phyloP scores from a whole-genome alignment of 768 basidiomycete genomes.

The Suillus hirtellus region DNA sequence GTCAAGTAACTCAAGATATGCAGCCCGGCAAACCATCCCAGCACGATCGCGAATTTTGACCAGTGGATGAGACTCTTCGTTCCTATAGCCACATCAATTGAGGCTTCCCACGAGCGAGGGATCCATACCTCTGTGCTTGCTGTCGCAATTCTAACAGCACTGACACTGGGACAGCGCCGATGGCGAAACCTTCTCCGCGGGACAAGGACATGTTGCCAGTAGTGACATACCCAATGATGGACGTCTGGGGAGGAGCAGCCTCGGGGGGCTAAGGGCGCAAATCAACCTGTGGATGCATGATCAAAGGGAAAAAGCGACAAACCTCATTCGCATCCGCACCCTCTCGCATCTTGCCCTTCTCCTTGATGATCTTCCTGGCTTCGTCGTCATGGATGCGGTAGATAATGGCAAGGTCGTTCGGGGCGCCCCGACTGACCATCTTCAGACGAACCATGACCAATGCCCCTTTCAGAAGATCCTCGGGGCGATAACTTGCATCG shows the following conservation, averaged over 20 bases:
- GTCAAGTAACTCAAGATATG: constrained; percentile 42
- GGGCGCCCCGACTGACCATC: constrained; percentile 67
- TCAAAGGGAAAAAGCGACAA: constrained; percentile 19
- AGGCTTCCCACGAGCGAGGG: not conserved
- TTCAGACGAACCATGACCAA: constrained; percentile 66
- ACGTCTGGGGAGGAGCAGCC: constrained; percentile 38
- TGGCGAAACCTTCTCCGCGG: constrained; percentile 73
- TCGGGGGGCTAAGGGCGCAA: constrained; percentile 44
- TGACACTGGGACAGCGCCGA: constrained; percentile 69
- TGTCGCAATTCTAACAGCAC: constrained; percentile 51
- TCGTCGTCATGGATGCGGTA: constrained; percentile 63
- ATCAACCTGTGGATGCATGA: constrained; percentile 2
- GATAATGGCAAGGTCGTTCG: constrained; percentile 72
- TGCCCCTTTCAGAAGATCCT: constrained; percentile 56
- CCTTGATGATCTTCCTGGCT: constrained; percentile 46
- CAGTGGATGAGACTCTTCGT: constrained; percentile 36
- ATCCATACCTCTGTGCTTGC: constrained; percentile 44
- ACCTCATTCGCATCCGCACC: constrained; percentile 31
- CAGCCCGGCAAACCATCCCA: constrained; percentile 53
- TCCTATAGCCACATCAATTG: constrained; percentile 16
- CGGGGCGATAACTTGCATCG: constrained; percentile 32
- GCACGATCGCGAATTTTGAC: constrained; percentile 69
- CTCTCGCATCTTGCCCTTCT: constrained; percentile 26
- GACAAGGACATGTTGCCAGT: constrained; percentile 82
- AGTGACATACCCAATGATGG: constrained; percentile 80